Base-by-base conservation (phyloP, 1,284 basidiomycete species). In the Chiua sp. region DNA sequence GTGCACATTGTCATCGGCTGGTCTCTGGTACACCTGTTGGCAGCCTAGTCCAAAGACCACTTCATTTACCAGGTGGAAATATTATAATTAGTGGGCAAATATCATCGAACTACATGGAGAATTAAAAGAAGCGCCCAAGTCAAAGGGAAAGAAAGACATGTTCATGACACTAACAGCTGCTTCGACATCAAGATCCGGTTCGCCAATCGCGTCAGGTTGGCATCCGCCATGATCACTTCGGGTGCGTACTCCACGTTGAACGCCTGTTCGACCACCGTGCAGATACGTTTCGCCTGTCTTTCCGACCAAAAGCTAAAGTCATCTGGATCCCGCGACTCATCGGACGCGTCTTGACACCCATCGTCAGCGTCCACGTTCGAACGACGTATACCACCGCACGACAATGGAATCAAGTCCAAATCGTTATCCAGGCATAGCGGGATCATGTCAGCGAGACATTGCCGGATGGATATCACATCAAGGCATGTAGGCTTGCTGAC, bases 241-340 rank as follows among this genome's bases (percentile, higher is more conserved):
- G 89, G 86, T 7, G 88, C 88, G 68, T 96, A 89, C 69, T 98
- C 96, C 46, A 98, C 90, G 39, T 84, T 87, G 72, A 97, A 98
- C 12, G 91, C 86, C 71, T 92, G 86, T 66, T 90, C 80, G 64
- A 97, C 88, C 23, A 87, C 89, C 23, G 79, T 77, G 47, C 90
- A 90, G 67, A 99, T 98, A 51, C 93, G 86, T 74, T 88, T 88
- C 30, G 96, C 97, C 75, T 99, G 96, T 47, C 81, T 79, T 65
- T 92, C 88, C 4, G 91, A 90, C 94, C 96, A 98, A 78, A 99
- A 94, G 48, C 87, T 86, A 75, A 99, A 98, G 76, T 98, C 96
- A 71, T 98, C 96, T 1, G 87, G 86, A 71, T 97, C 93, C 51
- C 81, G 83, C 47, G 77, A 75, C 37, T 81, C 79, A 39, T 81